Base-by-base conservation (phyloP, 2,329 filamentous ascomycete species). In the Trichoderma simmonsii region DNA sequence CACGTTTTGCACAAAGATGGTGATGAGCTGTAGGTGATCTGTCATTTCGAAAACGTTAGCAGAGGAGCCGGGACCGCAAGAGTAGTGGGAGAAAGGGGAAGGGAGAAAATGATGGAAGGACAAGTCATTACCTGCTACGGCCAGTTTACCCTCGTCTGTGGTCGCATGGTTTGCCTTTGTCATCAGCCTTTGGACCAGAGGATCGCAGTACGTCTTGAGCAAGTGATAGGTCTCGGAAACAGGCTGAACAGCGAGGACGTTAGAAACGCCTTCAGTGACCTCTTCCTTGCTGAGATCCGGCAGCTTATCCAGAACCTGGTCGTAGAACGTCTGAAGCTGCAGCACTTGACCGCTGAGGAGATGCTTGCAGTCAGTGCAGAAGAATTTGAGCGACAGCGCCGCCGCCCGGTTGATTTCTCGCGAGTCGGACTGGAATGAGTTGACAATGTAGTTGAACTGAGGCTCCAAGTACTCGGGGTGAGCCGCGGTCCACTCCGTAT, bases 401-500 rank as follows among this genome's bases (percentile, higher is more conserved):
- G 96, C 93, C 24, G 95, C 96, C 74, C 95, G 90, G 51, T 97
- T 89, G 70, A 99, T 95, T 79, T 99, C 97, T 77, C 92, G 93
- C 0, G 95, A 97, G 56, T 91, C 89, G 72, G 95, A 93, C 75
- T 93, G 89, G 83, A 99, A 99, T 0, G 95, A 96, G 5, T 91
- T 92, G 75, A 97, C 95, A 78, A 99, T 97, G 82, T 97, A 99
- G 78, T 94, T 94, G 79, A 99, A 93, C 81, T 99, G 96, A 9
- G 93, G 88, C 81, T 97, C 93, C 9, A 99, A 86, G 60, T 95
- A 97, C 72, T 98, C 94, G 0, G 95, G 93, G 78, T 99, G 96
- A 62, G 94, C 91, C 6, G 96, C 90, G 0, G 97, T 99, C 96
- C 96, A 99, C 81, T 98, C 95, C 0, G 97, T 99, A 80, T 99